phyloP scores from a whole-genome alignment of 2,329 filamentous ascomycete genomes.

The Aspergillus glaucus region DNA sequence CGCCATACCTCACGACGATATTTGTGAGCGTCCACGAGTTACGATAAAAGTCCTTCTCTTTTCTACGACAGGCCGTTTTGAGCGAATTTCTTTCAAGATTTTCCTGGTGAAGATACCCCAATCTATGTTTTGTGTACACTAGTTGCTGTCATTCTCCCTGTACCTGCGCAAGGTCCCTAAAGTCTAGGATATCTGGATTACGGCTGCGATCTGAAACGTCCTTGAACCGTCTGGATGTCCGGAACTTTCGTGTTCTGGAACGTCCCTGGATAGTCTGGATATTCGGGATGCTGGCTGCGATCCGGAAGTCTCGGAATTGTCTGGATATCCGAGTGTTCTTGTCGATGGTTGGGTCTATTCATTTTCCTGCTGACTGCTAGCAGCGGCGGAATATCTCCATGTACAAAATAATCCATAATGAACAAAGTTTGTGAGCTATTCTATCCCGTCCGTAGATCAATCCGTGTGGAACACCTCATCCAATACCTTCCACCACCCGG shows the following conservation, averaged over 20 bases:
- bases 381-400: neutral
- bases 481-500: slow-evolving; percentile 31
- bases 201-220: slow-evolving; percentile 3
- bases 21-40: slow-evolving; percentile 10
- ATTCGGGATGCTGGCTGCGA: slow-evolving; percentile 3
- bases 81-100: slow-evolving; percentile 9
- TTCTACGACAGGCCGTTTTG: slow-evolving; percentile 16
- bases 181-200: slow-evolving; percentile 2
- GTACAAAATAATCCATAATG: neutral
- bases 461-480: slow-evolving; percentile 32
- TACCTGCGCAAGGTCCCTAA: neutral
- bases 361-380: slow-evolving; percentile 1
- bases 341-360: neutral
- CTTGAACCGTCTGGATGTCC: slow-evolving; percentile 2
- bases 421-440: neutral
- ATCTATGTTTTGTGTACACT: slow-evolving; percentile 13
- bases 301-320: slow-evolving; percentile 1
- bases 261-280: neutral
- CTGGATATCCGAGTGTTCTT: neutral
- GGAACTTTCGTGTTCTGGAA: neutral
- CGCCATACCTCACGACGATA: neutral
- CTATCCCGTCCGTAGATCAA: slow-evolving; percentile 2
- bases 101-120: slow-evolving; percentile 20
- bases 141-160: slow-evolving; percentile 2
- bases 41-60: slow-evolving; percentile 9